These are phyloP conservation scores for Cyberlindnera americana DNA, from an alignment of 805 yeast species.

Conservation along the genomic window DNA sequence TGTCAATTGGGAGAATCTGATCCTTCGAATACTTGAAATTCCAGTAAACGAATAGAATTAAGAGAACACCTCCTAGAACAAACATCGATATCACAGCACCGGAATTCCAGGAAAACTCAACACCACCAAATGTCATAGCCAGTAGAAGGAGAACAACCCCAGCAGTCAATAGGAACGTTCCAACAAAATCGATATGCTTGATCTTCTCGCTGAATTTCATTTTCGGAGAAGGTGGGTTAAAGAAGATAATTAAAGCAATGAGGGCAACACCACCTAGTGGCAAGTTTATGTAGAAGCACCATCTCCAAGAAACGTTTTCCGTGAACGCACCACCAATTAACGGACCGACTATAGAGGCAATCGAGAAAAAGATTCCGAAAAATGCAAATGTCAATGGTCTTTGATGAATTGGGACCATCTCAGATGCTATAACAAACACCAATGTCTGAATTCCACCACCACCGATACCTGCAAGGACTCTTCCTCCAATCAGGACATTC, in stretches of 20 bases:
- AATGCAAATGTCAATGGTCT: slow-evolving; percentile 22
- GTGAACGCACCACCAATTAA: slow-evolving; percentile 66
- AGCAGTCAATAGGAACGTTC: slow-evolving; percentile 38
- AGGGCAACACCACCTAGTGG: slow-evolving; percentile 58
- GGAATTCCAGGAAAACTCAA: slow-evolving; percentile 49
- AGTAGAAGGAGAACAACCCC: slow-evolving; percentile 43
- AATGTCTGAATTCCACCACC: slow-evolving; percentile 64
- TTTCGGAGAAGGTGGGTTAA: slow-evolving; percentile 45
- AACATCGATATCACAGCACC: slow-evolving; percentile 48
- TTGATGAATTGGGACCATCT: slow-evolving; percentile 36
- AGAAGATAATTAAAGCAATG: slow-evolving; percentile 35
- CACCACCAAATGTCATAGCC: slow-evolving; percentile 57
- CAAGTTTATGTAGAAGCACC: slow-evolving; percentile 64
- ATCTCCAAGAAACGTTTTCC: slow-evolving; percentile 60
- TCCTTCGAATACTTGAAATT: slow-evolving; percentile 9
- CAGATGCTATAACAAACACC: slow-evolving; percentile 54
- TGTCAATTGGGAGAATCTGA: slow-evolving; percentile 36
- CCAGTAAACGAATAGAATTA: slow-evolving; percentile 8
- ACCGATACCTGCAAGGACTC: slow-evolving; percentile 69
- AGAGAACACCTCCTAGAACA: slow-evolving; percentile 27
- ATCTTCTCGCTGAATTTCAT: slow-evolving; percentile 38
- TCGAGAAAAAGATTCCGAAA: slow-evolving; percentile 35
- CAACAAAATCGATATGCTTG: slow-evolving; percentile 46
- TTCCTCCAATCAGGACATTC: slow-evolving; percentile 64
- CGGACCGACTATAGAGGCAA: slow-evolving; percentile 59